Conservation (phyloP, 371 early-diverging fungal genomes). For the Mucor ambiguus region DNA sequence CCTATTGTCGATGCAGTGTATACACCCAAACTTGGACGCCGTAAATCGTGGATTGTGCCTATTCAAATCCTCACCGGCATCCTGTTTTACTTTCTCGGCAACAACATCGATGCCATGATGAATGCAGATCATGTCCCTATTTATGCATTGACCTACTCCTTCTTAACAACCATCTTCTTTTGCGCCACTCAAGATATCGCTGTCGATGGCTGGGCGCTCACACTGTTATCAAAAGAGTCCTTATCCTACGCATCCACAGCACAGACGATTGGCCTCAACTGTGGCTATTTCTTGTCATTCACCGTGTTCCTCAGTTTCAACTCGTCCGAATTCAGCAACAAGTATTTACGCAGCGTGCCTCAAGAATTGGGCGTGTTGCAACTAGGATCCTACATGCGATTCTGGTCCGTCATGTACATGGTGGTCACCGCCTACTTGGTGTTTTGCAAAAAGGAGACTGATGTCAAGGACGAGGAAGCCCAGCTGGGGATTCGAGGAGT, state of each 20-base stretch:
- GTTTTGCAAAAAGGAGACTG: conserved; percentile 72
- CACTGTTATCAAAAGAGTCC: conserved; percentile 86
- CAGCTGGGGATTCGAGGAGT: conserved; percentile 60
- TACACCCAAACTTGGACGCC: conserved; percentile 77
- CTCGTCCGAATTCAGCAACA: conserved; percentile 93
- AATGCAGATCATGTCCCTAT: conserved; percentile 64
- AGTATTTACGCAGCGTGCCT: conserved; percentile 79
- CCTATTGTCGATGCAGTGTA: conserved; percentile 94
- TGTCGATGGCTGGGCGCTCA: conserved; percentile 97
- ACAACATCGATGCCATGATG: conserved; percentile 76
- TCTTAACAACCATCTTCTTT: conserved; percentile 83
- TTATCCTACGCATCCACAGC: conserved; percentile 91
- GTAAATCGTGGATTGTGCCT: conserved; percentile 99
- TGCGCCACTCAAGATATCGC: conserved; percentile 99
- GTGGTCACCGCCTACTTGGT: conserved; percentile 83
- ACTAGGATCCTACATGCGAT: conserved; percentile 85
- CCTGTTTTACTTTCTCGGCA: conserved; percentile 78
- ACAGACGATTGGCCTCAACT: conserved; percentile 96
- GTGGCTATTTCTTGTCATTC: conserved; percentile 94
- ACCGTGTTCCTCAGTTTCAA: conserved; percentile 96
- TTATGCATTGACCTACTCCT: conserved; percentile 68
- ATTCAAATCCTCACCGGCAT: conserved; percentile 85
- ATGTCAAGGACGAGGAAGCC: conserved; percentile 47
- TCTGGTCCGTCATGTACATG: conserved; percentile 91
- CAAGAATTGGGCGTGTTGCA: conserved; percentile 74